Evolutionary conservation across 768 basidiomycete genomes (phyloP), one percentile per base, ranked within the genome.

Genomic region (Amanita polypyramis): DNA sequence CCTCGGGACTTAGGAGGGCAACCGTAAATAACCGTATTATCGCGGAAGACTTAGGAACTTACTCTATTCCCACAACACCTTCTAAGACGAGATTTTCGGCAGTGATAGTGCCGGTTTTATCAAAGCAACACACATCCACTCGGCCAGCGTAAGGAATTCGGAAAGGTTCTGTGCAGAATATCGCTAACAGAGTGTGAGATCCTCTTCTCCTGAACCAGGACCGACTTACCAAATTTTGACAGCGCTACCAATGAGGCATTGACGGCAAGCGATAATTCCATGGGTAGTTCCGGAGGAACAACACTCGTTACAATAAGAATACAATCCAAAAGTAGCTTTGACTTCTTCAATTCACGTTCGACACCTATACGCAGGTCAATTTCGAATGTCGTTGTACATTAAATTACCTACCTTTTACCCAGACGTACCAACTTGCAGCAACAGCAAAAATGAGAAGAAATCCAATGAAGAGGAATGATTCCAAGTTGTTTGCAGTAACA

Each of bases 81-180:
- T 99, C 94, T 1, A 98, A 74, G 6, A 97, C 92, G 10, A 98
- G 68, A 61, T 93, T 85, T 62, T 97, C 94, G 0, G 91, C 91
- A 0, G 96, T 99, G 55, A 99, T 97, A 0, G 96, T 98, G 19
- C 95, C 96, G 0, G 96, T 99, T 74, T 99, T 99, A 67, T 99
- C 96, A 56, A 99, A 98, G 65, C 96, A 98, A 65, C 96, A 99
- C 12, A 98, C 85, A 56, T 99, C 96, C 2, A 98, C 93, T 17
- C 92, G 79, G 4, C 96, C 96, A 4, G 96, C 96, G 52, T 72
- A 88, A 0, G 96, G 94, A 52, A 98, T 99, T 17, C 96, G 80
- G 79, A 99, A 98, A 1, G 96, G 96, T 58, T 99, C 96, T 14
- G 96, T 99, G 62, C 96, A 98, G 69, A 94, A 99, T 51, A 98